Evolutionary conservation across 768 basidiomycete species (phyloP), one percentile per base, ranked within the genome.

Genomic region (Panus rudis): DNA sequence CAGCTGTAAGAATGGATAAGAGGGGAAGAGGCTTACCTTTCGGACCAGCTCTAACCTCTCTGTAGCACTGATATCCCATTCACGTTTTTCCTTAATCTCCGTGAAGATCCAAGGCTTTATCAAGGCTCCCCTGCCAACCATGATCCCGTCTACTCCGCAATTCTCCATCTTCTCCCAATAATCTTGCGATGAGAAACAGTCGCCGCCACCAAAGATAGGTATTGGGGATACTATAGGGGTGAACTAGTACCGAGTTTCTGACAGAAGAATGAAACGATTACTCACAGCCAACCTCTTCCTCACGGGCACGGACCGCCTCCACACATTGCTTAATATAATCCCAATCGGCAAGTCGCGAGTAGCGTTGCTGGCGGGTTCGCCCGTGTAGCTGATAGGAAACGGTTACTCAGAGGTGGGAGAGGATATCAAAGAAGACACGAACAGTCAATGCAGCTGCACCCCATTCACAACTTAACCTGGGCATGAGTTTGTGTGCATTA

Each of bases 91-190:
- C 59, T 92, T 85, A 57, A 98, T 78, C 63, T 99, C 96, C 0
- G 92, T 94, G 63, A 93, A 94, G 41, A 93, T 82, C 87, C 88
- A 91, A 1, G 90, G 88, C 63, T 99, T 99, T 63, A 98, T 96
- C 38, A 98, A 67, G 0, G 92, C 94, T 0, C 96, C 96, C 17
- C 96, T 72, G 1, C 82, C 96, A 26, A 97, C 75, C 96, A 99
- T 98, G 33, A 97, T 72, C 4, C 93, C 92, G 57, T 97, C 93
- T 0, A 96, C 92, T 4, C 90, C 90, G 21, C 76, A 80, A n/a
- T 67, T 60, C 33, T 90, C 80, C 23, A 92, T 73, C 34, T 77
- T 77, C 13, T 75, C 63, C 78, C 85, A 87, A 61, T 93, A 93
- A 45, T 78, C 83, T 45, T 84, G 70, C 4, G 87, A 79, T 3